These are phyloP conservation scores for Hyparrhenia diplandra DNA, from an alignment of 176 grass and related monocot genomes.

Conservation along the genomic window DNA sequence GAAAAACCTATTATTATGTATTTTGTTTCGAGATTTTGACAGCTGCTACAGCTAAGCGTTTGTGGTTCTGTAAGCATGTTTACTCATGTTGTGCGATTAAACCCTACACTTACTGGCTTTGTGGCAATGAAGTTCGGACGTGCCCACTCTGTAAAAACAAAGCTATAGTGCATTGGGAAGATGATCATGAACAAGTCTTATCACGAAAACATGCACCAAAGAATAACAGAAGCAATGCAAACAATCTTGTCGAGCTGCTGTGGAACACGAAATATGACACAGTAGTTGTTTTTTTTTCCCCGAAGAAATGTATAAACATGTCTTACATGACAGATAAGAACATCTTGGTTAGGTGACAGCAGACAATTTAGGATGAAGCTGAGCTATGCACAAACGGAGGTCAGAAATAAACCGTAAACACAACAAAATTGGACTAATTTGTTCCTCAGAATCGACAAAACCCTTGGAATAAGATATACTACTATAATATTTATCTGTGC, in stretches of 20 bases:
- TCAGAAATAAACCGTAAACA: neutral
- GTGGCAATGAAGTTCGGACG: too few species aligned
- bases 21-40: too few species aligned
- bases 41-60: too few species aligned
- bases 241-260: neutral
- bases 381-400: slow-evolving; percentile 31
- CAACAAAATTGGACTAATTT: slow-evolving; percentile 34
- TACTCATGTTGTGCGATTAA: too few species aligned
- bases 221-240: neutral
- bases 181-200: too few species aligned
- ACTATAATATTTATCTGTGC: slow-evolving; percentile 15
- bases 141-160: too few species aligned
- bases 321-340: neutral
- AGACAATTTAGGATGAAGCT: slow-evolving; percentile 15
- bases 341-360: neutral
- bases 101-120: too few species aligned
- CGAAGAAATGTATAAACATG: slow-evolving; percentile 23
- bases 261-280: neutral
- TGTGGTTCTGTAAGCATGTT: too few species aligned
- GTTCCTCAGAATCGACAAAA: slow-evolving; percentile 18
- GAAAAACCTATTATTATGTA: too few species aligned
- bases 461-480: neutral
- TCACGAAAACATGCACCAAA: too few species aligned
- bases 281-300: neutral
- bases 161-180: too few species aligned